These are phyloP conservation scores for Cordyceps tenuipes DNA, from an alignment of 2,329 filamentous ascomycete species.

Conservation along the genomic window DNA sequence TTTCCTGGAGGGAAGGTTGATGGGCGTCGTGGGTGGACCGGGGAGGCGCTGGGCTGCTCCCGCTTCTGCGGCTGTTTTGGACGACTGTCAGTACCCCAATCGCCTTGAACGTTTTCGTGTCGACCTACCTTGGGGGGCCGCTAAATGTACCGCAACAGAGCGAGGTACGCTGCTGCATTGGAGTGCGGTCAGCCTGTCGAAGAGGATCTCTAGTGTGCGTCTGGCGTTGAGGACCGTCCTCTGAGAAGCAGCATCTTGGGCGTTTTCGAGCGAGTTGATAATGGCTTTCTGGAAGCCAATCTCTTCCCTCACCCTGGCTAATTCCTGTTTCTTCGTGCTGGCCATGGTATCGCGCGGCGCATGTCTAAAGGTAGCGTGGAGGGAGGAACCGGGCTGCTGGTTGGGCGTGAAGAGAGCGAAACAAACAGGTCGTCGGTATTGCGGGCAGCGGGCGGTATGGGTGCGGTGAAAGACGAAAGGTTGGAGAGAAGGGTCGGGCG, in stretches of 20 bases:
- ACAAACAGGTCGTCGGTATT: too few species aligned
- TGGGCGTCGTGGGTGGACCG: neutral
- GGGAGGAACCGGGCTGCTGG: too few species aligned
- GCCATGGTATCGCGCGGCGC: constrained; percentile 13
- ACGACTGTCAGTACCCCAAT: neutral
- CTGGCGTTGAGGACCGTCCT: neutral
- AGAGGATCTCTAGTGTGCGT: neutral
- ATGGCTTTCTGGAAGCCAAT: constrained; percentile 35
- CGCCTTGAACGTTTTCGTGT: neutral
- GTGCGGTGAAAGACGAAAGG: too few species aligned
- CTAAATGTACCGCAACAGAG: neutral
- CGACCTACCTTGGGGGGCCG: neutral
- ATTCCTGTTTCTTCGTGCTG: constrained; percentile 12
- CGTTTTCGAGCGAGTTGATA: constrained; percentile 30
- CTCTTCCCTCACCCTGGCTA: constrained; percentile 29
- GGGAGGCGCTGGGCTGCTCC: neutral
- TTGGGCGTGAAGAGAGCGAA: too few species aligned
- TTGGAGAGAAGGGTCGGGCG: too few species aligned
- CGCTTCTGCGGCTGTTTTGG: neutral
- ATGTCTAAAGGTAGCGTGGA: constrained; percentile 8
- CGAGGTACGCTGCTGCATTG: neutral
- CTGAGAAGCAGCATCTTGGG: constrained; percentile 4
- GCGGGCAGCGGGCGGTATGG: too few species aligned
- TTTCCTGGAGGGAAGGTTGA: neutral
- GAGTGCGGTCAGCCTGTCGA: neutral